Percentiles rank a stretch among this genome's conserved stretches.
phyloP scores from a whole-genome alignment of 2,329 filamentous ascomycete genomes.

The Xylaria sp. region DNA sequence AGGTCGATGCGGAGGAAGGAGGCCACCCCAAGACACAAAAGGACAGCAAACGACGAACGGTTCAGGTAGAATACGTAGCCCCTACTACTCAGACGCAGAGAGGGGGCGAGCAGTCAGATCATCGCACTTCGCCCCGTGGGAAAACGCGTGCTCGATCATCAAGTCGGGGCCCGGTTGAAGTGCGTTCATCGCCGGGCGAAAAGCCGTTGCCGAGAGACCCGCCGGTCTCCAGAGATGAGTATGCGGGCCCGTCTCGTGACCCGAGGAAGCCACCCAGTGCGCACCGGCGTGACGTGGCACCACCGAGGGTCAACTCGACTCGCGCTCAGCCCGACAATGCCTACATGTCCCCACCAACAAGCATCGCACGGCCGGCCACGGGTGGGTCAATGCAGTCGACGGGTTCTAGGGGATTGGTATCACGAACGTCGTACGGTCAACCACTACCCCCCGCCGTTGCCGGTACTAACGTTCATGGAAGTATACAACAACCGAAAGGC shows the following conservation, averaged over 20 bases:
- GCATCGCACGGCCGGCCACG: slow-evolving; percentile 70
- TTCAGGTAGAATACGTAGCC: slow-evolving; percentile 97
- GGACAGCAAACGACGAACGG: slow-evolving; percentile 89
- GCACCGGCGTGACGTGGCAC: slow-evolving; percentile 50
- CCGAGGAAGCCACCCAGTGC: slow-evolving; percentile 50
- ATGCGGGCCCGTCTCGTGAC: slow-evolving; percentile 39
- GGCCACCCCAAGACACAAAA: slow-evolving; percentile 66
- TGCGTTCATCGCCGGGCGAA: slow-evolving; percentile 47
- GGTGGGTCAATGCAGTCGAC: slow-evolving; percentile 86
- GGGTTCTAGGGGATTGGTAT: slow-evolving; percentile 71
- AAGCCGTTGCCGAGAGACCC: slow-evolving; percentile 65
- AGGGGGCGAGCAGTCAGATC: slow-evolving; percentile 51
- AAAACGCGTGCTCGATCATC: slow-evolving; percentile 57
- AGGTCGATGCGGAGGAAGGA: slow-evolving; percentile 68
- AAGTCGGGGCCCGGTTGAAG: slow-evolving; percentile 55
- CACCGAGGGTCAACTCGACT: slow-evolving; percentile 51
- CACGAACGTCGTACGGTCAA: slow-evolving; percentile 80
- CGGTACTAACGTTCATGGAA: slow-evolving; percentile 85
- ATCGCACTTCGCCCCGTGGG: slow-evolving; percentile 33
- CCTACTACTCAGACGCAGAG: slow-evolving; percentile 84
- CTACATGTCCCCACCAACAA: slow-evolving; percentile 53
- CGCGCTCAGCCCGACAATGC: slow-evolving; percentile 58
- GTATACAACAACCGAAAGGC: slow-evolving; percentile 78
- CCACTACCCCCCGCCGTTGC: slow-evolving; percentile 86
- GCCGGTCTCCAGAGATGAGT: slow-evolving; percentile 48